These are phyloP conservation scores for Nicotiana sylvestris DNA, from an alignment of 257 asterid species.

Conservation along the genomic window DNA sequence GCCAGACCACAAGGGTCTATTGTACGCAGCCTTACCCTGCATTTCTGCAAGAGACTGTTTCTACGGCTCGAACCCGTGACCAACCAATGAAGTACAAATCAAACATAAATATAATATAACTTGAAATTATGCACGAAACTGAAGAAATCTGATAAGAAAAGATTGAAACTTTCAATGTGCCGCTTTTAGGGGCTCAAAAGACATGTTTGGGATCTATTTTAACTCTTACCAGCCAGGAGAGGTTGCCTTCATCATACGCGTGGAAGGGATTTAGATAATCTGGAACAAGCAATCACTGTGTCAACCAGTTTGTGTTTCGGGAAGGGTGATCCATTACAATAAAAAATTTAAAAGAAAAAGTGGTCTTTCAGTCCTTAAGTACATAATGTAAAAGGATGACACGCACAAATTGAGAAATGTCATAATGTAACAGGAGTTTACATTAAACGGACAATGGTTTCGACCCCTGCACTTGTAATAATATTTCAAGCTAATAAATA, in stretches of 20 bases:
- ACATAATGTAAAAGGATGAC: neutral
- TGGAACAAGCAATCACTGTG: slow-evolving; percentile 25
- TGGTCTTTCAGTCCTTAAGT: neutral
- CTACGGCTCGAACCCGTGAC: too few relatives aligned
- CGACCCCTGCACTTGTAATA: too few relatives aligned
- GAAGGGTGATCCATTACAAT: neutral
- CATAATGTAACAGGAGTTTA: too few relatives aligned
- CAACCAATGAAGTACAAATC: too few relatives aligned
- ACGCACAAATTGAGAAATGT: too few relatives aligned
- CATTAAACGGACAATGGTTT: too few relatives aligned
- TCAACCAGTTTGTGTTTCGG: neutral
- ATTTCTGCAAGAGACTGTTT: too few relatives aligned
- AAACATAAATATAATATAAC: neutral
- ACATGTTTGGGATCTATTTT: too few relatives aligned
- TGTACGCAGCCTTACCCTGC: too few relatives aligned
- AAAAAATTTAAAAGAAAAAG: neutral
- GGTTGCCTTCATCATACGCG: slow-evolving; percentile 95
- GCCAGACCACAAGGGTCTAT: too few relatives aligned
- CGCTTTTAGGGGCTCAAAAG: neutral
- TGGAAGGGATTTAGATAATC: slow-evolving; percentile 93
- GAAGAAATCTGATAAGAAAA: neutral
- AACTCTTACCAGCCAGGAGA: slow-evolving; percentile 89
- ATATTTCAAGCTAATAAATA: neutral
- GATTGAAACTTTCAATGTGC: neutral
- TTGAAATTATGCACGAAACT: neutral